phyloP scores from a whole-genome alignment of 176 grass and related monocot species.

The Areca catechu region DNA sequence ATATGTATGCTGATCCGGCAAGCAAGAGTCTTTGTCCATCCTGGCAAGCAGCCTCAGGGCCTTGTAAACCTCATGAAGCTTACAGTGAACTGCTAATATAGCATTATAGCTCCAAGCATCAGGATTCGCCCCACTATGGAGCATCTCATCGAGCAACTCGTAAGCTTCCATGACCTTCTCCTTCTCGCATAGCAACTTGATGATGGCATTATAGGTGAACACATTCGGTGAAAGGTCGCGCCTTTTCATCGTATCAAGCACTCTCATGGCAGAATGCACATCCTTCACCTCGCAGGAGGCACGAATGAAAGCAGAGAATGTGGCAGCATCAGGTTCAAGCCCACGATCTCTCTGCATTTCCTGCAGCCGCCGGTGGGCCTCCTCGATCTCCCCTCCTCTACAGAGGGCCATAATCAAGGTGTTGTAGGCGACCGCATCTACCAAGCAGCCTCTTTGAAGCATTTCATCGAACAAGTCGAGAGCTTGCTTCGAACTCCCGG shows the following conservation, averaged over 20 bases:
- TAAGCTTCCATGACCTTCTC: constrained; percentile 66
- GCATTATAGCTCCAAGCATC: constrained; percentile 83
- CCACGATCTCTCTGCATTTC: constrained; percentile 38
- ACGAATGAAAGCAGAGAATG: constrained; percentile 59
- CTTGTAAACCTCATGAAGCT: constrained; percentile 69
- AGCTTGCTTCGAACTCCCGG: constrained; percentile 24
- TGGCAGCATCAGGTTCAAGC: constrained; percentile 47
- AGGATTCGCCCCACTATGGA: constrained; percentile 33
- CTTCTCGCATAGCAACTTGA: constrained; percentile 50
- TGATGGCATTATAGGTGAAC: constrained; percentile 68
- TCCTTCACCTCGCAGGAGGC: constrained; percentile 52
- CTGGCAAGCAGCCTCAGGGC: constrained; percentile 44
- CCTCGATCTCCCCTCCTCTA: constrained; percentile 29
- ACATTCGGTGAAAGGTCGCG: constrained; percentile 56
- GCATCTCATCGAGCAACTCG: constrained; percentile 68
- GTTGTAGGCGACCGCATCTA: constrained; percentile 42
- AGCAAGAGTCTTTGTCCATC: constrained; percentile 67
- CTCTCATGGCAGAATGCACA: constrained; percentile 32
- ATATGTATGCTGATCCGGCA: constrained; percentile 51
- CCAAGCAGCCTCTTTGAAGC: constrained; percentile 27
- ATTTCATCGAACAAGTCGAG: constrained; percentile 61
- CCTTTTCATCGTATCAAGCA: constrained; percentile 63
- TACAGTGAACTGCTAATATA: constrained; percentile 59
- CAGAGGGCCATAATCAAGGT: constrained; percentile 57
- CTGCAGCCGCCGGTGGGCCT: constrained; percentile 36